Evolutionary conservation across 805 yeast species (phyloP), one percentile per base, ranked within the genome.

Genomic region (Candida rishiriensis): DNA sequence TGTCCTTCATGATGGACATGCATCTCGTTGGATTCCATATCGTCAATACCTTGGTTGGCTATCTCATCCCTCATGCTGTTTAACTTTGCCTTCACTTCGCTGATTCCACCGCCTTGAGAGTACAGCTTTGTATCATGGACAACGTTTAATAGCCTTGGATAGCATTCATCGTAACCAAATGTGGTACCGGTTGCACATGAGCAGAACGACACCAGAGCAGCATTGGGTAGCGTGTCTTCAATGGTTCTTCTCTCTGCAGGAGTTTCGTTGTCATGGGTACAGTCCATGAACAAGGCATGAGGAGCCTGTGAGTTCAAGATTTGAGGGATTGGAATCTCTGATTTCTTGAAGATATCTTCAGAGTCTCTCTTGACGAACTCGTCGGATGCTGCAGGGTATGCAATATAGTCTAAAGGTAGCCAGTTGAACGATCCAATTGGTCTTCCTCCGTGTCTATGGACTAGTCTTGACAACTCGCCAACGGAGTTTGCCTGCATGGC

Each of bases 401-500:
- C 75, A 56, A 81, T 76, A 44, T 78, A 82, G 56, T 85, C 91
- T 55, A 88, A 69, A 1, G 95, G 91, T 38, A 84, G 68, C 76
- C 88, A 85, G 41, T 81, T 78, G 54, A 85, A 83, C 0, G 97
- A 88, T 5, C 99, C 99, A 61, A 91, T 86, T 31, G 98, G 97
- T 52, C 88, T 73, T 3, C 99, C 99, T 31, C 97, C 98, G 63
- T 91, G 95, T 56, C 82, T 79, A 61, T 91, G 96, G 21, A 91
- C 85, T 40, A 90, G 72, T 46, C 91, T 72, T 3, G 97, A 88
- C 29, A 91, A 73, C 59, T 91, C 98, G 33, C 78, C 82, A 11
- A 86, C 93, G 11, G 85, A 81, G 82, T 93, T 83, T 1, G 97
- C 93, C 67, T 89, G 97, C 96, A 93, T 91, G 1, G 98, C 98